phyloP scores from a whole-genome alignment of 352 stramenopile species.

The Phytophthora cajani region DNA sequence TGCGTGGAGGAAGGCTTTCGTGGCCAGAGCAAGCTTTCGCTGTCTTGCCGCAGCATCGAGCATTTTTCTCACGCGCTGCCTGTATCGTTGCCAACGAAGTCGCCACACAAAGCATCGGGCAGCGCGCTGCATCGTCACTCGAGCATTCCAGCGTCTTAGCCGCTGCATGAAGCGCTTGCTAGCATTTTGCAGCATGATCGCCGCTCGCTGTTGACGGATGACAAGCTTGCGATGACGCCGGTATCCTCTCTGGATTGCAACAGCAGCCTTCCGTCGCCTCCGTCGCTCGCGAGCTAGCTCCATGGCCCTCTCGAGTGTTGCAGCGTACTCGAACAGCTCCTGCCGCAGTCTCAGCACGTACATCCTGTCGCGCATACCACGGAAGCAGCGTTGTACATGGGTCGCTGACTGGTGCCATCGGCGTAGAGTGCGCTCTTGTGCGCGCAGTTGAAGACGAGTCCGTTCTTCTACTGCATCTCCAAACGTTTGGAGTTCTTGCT shows the following conservation, averaged over 20 bases:
- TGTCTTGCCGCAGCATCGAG: constrained; percentile 36
- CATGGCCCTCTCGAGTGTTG: constrained; percentile 30
- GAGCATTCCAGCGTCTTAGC: constrained; percentile 34
- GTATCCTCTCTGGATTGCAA: constrained; percentile 48
- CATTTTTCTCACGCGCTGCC: constrained; percentile 37
- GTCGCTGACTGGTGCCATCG: constrained; percentile 53
- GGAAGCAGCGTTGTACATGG: constrained; percentile 43
- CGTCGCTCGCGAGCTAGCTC: constrained; percentile 27
- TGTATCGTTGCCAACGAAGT: constrained; percentile 29
- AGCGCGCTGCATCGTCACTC: constrained; percentile 41
- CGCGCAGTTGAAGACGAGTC: constrained; percentile 36
- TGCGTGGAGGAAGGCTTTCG: constrained; percentile 33
- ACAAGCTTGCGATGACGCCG: constrained; percentile 32
- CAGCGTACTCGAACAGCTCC: constrained; percentile 35
- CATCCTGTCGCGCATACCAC: constrained; percentile 45
- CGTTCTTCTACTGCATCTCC: constrained; percentile 45
- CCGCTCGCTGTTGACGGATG: constrained; percentile 30
- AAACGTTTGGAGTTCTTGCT: constrained; percentile 51
- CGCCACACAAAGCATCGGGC: constrained; percentile 48
- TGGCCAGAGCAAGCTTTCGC: constrained; percentile 36
- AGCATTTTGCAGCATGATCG: constrained; percentile 36
- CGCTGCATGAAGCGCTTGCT: constrained; percentile 46
- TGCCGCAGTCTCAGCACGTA: constrained; percentile 39
- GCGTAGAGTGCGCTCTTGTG: constrained; percentile 45
- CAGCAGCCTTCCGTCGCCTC: constrained; percentile 32